Percentiles rank a stretch among this genome's conserved stretches.
These are phyloP conservation scores for Neofusicoccum kwambonambiense DNA, from an alignment of 2,329 filamentous ascomycete species.

Conservation along the genomic window DNA sequence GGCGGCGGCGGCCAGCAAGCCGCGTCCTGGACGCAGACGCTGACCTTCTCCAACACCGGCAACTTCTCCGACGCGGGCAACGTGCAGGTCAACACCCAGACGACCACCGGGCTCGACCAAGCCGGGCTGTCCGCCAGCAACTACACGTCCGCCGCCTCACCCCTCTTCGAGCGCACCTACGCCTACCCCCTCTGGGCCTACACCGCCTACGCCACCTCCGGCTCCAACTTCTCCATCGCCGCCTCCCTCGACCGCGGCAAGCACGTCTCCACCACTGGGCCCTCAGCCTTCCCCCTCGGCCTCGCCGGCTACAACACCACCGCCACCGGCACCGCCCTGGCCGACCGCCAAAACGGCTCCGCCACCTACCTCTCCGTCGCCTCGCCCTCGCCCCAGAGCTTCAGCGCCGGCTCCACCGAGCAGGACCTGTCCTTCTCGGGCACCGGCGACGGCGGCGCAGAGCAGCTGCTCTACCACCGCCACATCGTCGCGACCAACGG, in stretches of 20 bases:
- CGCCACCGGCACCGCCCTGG: constrained; percentile 29
- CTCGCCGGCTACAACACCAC: constrained; percentile 55
- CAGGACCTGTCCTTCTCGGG: constrained; percentile 56
- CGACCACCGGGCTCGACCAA: constrained; percentile 50
- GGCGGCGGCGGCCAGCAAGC: constrained; percentile 40
- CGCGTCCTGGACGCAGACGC: constrained; percentile 58
- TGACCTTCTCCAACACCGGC: constrained; percentile 58
- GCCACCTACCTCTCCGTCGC: constrained; percentile 54
- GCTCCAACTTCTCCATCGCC: constrained; percentile 45
- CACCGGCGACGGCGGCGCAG: neutral
- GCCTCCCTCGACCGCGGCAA: constrained; percentile 53
- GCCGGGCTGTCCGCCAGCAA: neutral
- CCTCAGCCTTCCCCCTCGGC: constrained; percentile 58
- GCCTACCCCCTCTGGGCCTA: constrained; percentile 62
- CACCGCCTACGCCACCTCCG: constrained; percentile 45
- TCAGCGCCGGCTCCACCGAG: constrained; percentile 55
- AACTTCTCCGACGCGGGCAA: constrained; percentile 55
- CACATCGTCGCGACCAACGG: constrained; percentile 57
- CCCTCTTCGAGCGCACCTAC: constrained; percentile 47
- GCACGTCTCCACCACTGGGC: constrained; percentile 45
- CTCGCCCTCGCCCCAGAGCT: constrained; percentile 44
- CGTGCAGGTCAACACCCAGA: constrained; percentile 54
- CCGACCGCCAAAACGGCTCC: constrained; percentile 54
- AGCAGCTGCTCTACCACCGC: constrained; percentile 54
- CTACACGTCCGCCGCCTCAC: constrained; percentile 27